Evolutionary conservation across 192 early-diverging fungal genomes (phyloP).

Genomic region (Umbelopsis sp.): DNA sequence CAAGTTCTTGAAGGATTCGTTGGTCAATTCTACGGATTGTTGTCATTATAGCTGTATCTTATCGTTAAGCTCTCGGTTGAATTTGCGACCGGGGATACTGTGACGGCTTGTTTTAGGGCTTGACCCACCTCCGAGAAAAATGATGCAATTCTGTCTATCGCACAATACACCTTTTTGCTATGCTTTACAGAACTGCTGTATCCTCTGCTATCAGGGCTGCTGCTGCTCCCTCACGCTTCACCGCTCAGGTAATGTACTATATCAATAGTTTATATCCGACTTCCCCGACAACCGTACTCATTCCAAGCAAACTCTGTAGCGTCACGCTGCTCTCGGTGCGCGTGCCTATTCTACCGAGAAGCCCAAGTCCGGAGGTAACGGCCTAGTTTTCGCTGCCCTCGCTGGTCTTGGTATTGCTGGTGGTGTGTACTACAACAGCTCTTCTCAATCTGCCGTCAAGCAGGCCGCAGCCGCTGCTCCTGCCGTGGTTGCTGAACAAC

Average conservation of each 20-base stretch:
- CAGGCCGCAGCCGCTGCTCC: slow-evolving; percentile 27
- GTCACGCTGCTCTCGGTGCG: slow-evolving; percentile 7
- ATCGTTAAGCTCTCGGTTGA: not conserved
- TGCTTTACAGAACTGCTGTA: slow-evolving; percentile 14
- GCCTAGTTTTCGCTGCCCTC: slow-evolving; percentile 25
- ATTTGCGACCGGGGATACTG: not conserved
- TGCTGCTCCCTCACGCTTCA: slow-evolving; percentile 18
- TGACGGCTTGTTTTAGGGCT: slow-evolving; percentile 2
- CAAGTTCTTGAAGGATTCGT: too few relatives aligned
- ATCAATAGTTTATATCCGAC: not conserved
- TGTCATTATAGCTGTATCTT: too few relatives aligned
- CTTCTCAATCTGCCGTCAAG: not conserved
- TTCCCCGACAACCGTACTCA: not conserved
- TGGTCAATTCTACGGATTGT: too few relatives aligned
- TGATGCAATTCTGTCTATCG: slow-evolving; percentile 5
- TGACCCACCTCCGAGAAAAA: not conserved
- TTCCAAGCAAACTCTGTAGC: not conserved
- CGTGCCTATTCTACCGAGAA: slow-evolving; percentile 24
- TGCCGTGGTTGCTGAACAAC: slow-evolving; percentile 9
- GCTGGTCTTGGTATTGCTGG: slow-evolving; percentile 37
- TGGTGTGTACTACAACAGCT: slow-evolving; percentile 35
- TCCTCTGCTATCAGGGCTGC: slow-evolving; percentile 9
- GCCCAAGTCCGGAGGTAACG: slow-evolving; percentile 33
- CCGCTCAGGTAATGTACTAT: slow-evolving; percentile 9
- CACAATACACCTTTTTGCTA: not conserved